Conservation (phyloP, 169 alveolate genomes). For the Cryptosporidium sp. region DNA sequence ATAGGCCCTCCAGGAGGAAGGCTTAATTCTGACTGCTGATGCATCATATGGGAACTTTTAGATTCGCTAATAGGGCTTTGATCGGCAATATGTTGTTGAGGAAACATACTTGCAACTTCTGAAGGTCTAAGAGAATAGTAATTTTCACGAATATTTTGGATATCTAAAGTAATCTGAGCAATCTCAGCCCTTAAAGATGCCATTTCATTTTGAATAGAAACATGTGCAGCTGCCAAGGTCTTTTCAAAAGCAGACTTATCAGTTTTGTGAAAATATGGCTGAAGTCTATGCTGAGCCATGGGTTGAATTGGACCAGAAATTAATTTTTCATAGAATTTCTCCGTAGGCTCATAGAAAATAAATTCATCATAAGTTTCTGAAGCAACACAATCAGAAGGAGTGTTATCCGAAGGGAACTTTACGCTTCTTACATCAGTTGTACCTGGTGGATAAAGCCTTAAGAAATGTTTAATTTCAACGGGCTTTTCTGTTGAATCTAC, state of each 20-base stretch:
- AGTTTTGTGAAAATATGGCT: slow-evolving; percentile 54
- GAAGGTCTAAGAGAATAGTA: slow-evolving; percentile 59
- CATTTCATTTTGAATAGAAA: slow-evolving; percentile 67
- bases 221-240: slow-evolving; percentile 62
- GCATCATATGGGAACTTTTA: slow-evolving; percentile 2
- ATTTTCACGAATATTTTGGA: slow-evolving; percentile 57
- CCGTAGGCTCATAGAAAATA: slow-evolving; percentile 79
- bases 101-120: slow-evolving; percentile 56
- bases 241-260: slow-evolving; percentile 59
- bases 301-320: slow-evolving; percentile 79
- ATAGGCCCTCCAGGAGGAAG: slow-evolving; percentile 3
- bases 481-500: slow-evolving; percentile 88
- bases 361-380: slow-evolving; percentile 79
- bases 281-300: slow-evolving; percentile 78
- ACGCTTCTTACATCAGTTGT: slow-evolving; percentile 72
- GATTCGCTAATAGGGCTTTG: slow-evolving; percentile 15
- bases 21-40: background rate
- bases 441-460: slow-evolving; percentile 82
- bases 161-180: slow-evolving; percentile 53
- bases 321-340: slow-evolving; percentile 78
- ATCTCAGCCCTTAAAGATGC: slow-evolving; percentile 69
- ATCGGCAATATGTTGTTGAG: slow-evolving; percentile 13
- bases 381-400: slow-evolving; percentile 58
- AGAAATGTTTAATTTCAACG: slow-evolving; percentile 84
- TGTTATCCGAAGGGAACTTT: slow-evolving; percentile 46